phyloP scores from a whole-genome alignment of 2,329 filamentous ascomycete species.

The Microdochium paspali region DNA sequence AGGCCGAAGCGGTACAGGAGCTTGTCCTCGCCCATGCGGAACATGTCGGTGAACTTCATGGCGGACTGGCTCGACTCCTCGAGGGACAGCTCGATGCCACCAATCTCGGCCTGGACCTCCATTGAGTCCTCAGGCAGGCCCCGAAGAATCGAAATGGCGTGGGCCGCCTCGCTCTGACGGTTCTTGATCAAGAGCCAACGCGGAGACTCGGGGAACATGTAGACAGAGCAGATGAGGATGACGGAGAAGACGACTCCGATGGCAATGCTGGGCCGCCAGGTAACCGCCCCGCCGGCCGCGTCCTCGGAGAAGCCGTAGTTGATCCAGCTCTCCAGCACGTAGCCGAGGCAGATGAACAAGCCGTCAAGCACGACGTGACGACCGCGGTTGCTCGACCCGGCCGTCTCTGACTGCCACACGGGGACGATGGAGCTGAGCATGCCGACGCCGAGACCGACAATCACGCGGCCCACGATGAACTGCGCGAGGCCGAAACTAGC shows the following conservation, averaged over 20 bases:
- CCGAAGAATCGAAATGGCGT: constrained; percentile 18
- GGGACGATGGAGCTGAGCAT: constrained; percentile 29
- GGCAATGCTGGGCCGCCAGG: constrained; percentile 24
- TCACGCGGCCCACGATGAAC: constrained; percentile 29
- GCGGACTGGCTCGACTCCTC: constrained; percentile 27
- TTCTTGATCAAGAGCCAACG: constrained; percentile 23
- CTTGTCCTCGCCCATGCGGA: constrained; percentile 39
- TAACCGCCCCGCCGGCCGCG: constrained; percentile 12
- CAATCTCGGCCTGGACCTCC: constrained; percentile 27
- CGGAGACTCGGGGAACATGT: constrained; percentile 24
- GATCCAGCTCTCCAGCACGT: constrained; percentile 32
- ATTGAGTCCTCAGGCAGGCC: constrained; percentile 10
- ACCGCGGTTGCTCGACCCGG: constrained; percentile 30
- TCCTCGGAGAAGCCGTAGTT: constrained; percentile 31
- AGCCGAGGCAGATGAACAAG: constrained; percentile 24
- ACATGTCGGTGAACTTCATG: constrained; percentile 29
- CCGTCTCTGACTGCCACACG: constrained; percentile 29
- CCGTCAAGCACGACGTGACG: constrained; percentile 26
- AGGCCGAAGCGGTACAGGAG: constrained; percentile 39
- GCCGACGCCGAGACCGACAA: constrained; percentile 28
- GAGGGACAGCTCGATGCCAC: constrained; percentile 36
- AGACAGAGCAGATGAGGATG: constrained; percentile 18
- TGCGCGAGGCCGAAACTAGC: constrained; percentile 28
- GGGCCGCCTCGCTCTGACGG: constrained; percentile 16
- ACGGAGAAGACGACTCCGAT: constrained; percentile 19